phyloP scores from a whole-genome alignment of 345 rosid species.

The Chamaenerion angustifolium region DNA sequence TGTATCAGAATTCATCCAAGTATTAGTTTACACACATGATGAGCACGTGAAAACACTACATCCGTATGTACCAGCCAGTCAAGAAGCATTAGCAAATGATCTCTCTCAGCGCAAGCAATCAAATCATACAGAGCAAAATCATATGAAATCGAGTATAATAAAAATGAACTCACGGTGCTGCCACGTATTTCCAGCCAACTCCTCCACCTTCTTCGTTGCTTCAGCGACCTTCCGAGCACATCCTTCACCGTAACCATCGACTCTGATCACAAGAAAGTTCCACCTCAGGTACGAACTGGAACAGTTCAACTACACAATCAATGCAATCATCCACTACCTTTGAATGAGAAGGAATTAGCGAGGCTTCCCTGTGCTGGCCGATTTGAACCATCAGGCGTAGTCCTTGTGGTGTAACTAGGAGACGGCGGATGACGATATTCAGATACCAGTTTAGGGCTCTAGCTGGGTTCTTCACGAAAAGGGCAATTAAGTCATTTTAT shows the following conservation, averaged over 20 bases:
- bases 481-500: too few relatives aligned
- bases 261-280: not conserved
- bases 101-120: not conserved
- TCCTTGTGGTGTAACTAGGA: conserved; percentile 3
- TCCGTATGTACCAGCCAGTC: too few relatives aligned
- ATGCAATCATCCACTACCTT: conserved; percentile 20
- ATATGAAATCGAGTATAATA: not conserved
- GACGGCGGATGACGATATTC: conserved; percentile 24
- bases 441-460: conserved; percentile 62
- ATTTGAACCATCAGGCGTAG: conserved; percentile 26
- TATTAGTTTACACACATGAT: too few relatives aligned
- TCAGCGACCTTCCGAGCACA: conserved; percentile 8
- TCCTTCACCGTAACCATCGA: conserved; percentile 11
- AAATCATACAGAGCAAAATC: not conserved
- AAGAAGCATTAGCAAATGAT: too few relatives aligned
- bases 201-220: conserved; percentile 12
- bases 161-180: conserved; percentile 8
- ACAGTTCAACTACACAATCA: not conserved
- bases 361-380: conserved; percentile 26
- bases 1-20: too few relatives aligned
- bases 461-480: too few relatives aligned
- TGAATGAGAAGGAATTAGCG: conserved; percentile 27
- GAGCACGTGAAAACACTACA: too few relatives aligned
- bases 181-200: conserved; percentile 15
- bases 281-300: too few relatives aligned